Evolutionary conservation across 2,329 filamentous ascomycete genomes (phyloP), one percentile per base, ranked within the genome.

Genomic region (Diaporthe sp.): DNA sequence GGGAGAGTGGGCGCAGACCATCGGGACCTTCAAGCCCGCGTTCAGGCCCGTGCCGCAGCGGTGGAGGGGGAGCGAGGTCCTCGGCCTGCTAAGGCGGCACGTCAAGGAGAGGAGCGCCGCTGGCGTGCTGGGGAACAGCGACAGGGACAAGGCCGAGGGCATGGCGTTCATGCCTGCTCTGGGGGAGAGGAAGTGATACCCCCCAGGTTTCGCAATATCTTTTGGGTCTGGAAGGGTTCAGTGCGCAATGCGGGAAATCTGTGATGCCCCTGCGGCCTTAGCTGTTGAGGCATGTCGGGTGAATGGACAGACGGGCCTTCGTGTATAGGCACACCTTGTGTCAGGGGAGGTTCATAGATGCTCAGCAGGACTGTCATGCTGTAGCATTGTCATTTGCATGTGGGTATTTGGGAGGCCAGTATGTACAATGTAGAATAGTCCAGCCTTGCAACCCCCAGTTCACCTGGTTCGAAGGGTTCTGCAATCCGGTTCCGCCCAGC

Each of bases 1-100:
- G 66, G 95, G 96, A 76, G 97, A 99, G 86, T 99, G 97, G 97
- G 94, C 95, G 76, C 96, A 98, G 88, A 99, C 97, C 0, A 89
- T 98, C 7, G 97, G 97, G 42, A 96, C 94, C 30, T 98, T 98
- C 84, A 96, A 94, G 88, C 95, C 96, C 39, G 95, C 96, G 47
- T 98, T 98, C 85, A 88, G 96, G 72, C 96, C 96, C 51, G 96
- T 98, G 73, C 97, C 97, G 17, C 85, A 86, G 79, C 89, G 96
- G 76, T 99, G 97, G 97, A 91, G 89, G 84, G 92, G 93, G 76
- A 97, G 94, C 77, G 92, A 96, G 85, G 91, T 98, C 71, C 85
- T 99, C 79, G 83, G 82, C 35, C 85, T 97, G 87, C 82, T 99
- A 82, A 89, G 96, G 81, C 87, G 89, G 79, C 97, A 99, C 86